Evolutionary conservation across 176 grass and related monocot species (phyloP).

Genomic region (Triticum monococcum): DNA sequence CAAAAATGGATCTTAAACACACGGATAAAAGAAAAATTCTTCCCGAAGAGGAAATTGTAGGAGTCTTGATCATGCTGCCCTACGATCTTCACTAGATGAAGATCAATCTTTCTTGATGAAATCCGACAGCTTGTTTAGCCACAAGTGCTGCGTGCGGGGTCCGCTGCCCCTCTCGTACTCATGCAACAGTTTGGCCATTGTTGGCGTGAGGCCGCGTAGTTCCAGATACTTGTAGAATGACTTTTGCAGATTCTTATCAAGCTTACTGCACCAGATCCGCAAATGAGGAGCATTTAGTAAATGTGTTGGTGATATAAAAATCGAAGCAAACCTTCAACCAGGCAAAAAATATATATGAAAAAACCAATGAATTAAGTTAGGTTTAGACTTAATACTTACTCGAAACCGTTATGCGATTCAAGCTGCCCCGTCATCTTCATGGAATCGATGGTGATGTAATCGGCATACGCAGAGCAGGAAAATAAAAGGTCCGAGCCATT

Average conservation of each 20-base stretch:
- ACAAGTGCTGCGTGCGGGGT: constrained; percentile 63
- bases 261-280: constrained; percentile 45
- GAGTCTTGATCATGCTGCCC: neutral
- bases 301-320: neutral
- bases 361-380: too few relatives aligned
- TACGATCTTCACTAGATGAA: neutral
- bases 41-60: neutral
- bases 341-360: neutral
- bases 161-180: constrained; percentile 82
- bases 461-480: too few relatives aligned
- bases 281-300: neutral
- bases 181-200: constrained; percentile 72
- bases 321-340: neutral
- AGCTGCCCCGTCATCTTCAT: too few relatives aligned
- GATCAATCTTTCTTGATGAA: constrained; percentile 35
- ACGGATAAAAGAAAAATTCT: neutral
- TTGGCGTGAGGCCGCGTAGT: constrained; percentile 61
- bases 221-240: constrained; percentile 90
- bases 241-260: constrained; percentile 81
- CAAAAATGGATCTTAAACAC: neutral
- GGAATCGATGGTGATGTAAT: too few relatives aligned
- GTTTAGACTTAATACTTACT: too few relatives aligned
- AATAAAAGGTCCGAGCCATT: too few relatives aligned
- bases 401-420: too few relatives aligned
- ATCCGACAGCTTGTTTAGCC: constrained; percentile 72